These are phyloP conservation scores for Silene latifolia DNA, from an alignment of 148 eudicot genomes.

Conservation along the genomic window DNA sequence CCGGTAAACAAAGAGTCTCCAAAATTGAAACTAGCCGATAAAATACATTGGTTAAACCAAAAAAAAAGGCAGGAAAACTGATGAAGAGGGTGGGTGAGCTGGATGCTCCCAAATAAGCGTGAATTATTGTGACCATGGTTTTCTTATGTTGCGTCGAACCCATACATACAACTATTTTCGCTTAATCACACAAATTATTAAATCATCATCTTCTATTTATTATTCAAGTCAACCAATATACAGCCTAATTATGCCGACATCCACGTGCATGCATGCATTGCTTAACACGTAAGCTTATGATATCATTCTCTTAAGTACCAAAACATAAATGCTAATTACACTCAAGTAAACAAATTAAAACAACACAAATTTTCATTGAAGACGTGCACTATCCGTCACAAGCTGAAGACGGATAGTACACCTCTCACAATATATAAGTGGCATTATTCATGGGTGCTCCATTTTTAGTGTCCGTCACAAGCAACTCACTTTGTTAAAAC, in stretches of 20 bases:
- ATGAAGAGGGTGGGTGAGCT: neutral
- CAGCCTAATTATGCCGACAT: slow-evolving; percentile 29
- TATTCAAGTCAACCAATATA: slow-evolving; percentile 30
- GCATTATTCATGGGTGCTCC: too few species aligned
- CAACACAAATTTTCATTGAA: too few species aligned
- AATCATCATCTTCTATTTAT: neutral
- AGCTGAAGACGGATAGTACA: too few species aligned
- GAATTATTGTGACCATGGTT: slow-evolving; percentile 2
- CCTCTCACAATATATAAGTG: too few species aligned
- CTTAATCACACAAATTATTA: slow-evolving; percentile 12
- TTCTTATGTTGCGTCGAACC: slow-evolving; percentile 12
- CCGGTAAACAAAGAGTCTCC: too few species aligned
- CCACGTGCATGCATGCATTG: slow-evolving; percentile 29
- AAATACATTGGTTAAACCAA: too few species aligned
- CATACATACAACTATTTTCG: slow-evolving; percentile 9
- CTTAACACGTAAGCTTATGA: slow-evolving; percentile 23
- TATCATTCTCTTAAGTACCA: neutral
- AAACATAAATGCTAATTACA: neutral
- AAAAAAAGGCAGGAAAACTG: neutral
- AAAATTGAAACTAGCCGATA: too few species aligned
- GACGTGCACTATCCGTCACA: too few species aligned
- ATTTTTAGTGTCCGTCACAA: too few species aligned
- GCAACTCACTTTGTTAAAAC: too few species aligned
- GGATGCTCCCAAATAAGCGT: slow-evolving; percentile 8
- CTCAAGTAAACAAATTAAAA: too few species aligned